Evolutionary conservation across 139 green algal genomes (phyloP), one percentile per base, ranked within the genome.

Genomic region (Chloropicon primus): DNA sequence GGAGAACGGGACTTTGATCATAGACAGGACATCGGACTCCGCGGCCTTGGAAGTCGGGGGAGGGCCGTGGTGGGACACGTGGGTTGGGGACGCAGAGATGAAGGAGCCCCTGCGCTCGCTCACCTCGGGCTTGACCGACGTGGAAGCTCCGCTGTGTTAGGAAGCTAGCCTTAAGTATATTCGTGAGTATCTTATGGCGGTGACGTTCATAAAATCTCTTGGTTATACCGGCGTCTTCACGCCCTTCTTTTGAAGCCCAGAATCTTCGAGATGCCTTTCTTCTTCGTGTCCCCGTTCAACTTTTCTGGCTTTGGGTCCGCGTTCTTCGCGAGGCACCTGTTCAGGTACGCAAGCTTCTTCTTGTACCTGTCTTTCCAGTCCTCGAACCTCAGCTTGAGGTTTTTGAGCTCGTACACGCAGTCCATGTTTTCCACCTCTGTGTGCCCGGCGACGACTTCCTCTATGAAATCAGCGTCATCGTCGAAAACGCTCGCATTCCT

Each of bases 1-100:
- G 41, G 41, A 71, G 1, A 1, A 75, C 25, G 72, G 53, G 5
- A 24, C 53, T 1, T 80, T 88, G 0, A 72, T 96, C 26, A 78
- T 96, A 25, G 91, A 97, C 80, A 85, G 84, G 22, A 84, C n/a
- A 1, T 92, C 84, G 72, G 72, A 75, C 27, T 28, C 71, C 85
- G 24, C 82, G 54, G 54, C 2, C 22, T 29, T n/a, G 25, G 77
- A 88, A 85, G 91, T 98, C 1, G 94, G 94, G 1, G 94, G 94
- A 22, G 94, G 94, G 0, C 94, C 94, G 1, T 98, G 94, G 94
- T 93, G 86, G 82, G 74, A 76, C 22, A 72, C 82, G 0, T 98
- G 94, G 94, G 71, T 25, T 76, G 75, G 86, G 0, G 53, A 86
- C 24, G 92, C 92, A 0, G 80, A 82, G 3, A 97, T 97, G 92